Base-by-base conservation (phyloP, 2,329 filamentous ascomycete species). In the Pseudocercospora cruenta region DNA sequence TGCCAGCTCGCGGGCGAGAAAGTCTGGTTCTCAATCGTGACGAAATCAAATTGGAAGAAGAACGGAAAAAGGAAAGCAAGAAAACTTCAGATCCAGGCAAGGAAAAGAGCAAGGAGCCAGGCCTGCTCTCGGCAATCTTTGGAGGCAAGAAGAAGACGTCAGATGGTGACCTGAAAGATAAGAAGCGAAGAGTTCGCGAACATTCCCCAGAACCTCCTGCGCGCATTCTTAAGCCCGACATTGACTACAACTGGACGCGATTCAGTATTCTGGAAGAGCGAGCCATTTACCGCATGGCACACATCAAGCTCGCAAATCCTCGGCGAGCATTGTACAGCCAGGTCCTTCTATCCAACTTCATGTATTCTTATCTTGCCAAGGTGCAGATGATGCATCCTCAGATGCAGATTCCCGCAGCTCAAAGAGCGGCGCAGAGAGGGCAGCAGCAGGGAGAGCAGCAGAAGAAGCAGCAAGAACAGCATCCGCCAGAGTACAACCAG, bases 381-480 rank as follows among this genome's bases (percentile, higher is more conserved):
- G 95, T 99, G 54, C 95, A 99, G 80, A 93, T 96, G 75, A 97
- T 97, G 92, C 95, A 99, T 78, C 95, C 95, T 51, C 92, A 96
- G 76, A 92, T 97, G 81, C 92, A 96, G 74, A 90, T 96, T 51
- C 92, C 92, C n/a, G 82, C 85, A 16, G 89, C 91, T 39, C 93
- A 93, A 73, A 67, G 72, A 72, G 66, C 72, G 69, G 63, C 71
- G 36, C 74, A 78, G 68, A 66, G 69, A 60, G 61, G 67, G 59
- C 59, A 68, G 49, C 66, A 66, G 60, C 62, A 67, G 57, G 36
- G 64, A 49, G 60, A 69, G 39, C 33, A 61, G 31, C 55, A 69
- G 58, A 63, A 71, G 58, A 51, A 70, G 57, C 62, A 65, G 57
- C 59, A 68, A 64, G 51, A 49, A n/a, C 65, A 70, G 36, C 74